Percentiles rank a stretch among this genome's conserved stretches.
phyloP scores from a whole-genome alignment of 2,329 filamentous ascomycete genomes.

The Penicillium sp. region DNA sequence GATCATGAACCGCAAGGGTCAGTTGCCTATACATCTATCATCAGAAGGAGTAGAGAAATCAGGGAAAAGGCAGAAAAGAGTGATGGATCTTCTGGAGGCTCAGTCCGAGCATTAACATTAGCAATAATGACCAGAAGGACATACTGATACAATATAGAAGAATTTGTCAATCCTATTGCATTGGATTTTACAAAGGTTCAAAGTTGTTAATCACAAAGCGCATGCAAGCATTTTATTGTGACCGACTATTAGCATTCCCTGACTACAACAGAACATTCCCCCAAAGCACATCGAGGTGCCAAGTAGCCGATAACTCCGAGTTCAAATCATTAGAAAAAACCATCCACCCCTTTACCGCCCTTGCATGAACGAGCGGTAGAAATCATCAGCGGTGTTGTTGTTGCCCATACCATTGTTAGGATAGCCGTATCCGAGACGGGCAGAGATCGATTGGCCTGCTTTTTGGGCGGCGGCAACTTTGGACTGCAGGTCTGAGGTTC shows the following conservation, averaged over 20 bases:
- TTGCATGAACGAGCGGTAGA: slow-evolving; percentile 84
- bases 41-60: neutral
- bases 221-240: slow-evolving; percentile 9
- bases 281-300: slow-evolving; percentile 11
- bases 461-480: slow-evolving; percentile 84
- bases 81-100: neutral
- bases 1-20: neutral
- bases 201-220: neutral
- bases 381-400: slow-evolving; percentile 74
- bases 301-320: slow-evolving; percentile 29
- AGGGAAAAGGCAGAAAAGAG: neutral
- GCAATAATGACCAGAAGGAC: neutral
- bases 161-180: neutral
- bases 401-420: slow-evolving; percentile 40
- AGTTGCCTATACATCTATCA: neutral
- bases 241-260: slow-evolving; percentile 11
- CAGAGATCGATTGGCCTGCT: slow-evolving; percentile 59
- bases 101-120: neutral
- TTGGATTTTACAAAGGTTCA: neutral
- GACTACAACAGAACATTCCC: slow-evolving; percentile 9
- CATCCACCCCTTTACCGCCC: slow-evolving; percentile 53
- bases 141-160: neutral
- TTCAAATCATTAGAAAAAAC: slow-evolving; percentile 22
- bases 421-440: slow-evolving; percentile 38
- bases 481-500: slow-evolving; percentile 73